A percentile compares a stretch with the other conserved stretches of the same genome.
Evolutionary conservation across 192 early-diverging fungal species (phyloP).

Genomic region (Mortierella hygrophila): DNA sequence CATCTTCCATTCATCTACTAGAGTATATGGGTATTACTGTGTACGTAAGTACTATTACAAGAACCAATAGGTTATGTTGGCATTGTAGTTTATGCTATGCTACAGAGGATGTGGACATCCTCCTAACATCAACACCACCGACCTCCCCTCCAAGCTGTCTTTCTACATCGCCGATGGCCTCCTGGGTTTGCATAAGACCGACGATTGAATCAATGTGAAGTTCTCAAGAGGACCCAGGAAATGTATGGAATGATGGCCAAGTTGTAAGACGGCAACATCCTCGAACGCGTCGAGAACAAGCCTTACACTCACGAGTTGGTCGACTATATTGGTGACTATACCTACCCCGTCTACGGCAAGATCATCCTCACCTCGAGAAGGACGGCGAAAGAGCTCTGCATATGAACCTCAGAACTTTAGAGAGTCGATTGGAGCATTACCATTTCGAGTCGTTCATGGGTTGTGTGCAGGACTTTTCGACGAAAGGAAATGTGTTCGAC

Average conservation of each 20-base stretch:
- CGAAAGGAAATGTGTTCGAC: neutral
- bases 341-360: conserved; percentile 19
- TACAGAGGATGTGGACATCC: too few species aligned
- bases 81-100: too few species aligned
- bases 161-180: conserved; percentile 27
- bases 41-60: too few species aligned
- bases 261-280: conserved; percentile 3
- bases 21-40: too few species aligned
- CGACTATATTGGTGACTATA: conserved; percentile 18
- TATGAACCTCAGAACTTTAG: neutral
- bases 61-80: too few species aligned
- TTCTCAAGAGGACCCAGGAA: neutral
- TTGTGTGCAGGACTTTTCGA: too few species aligned
- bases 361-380: conserved; percentile 3
- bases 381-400: neutral
- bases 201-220: conserved; percentile 17
- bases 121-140: conserved; percentile 16
- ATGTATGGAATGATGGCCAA: neutral
- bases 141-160: neutral
- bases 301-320: conserved; percentile 8
- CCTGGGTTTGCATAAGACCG: conserved; percentile 19
- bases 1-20: too few species aligned
- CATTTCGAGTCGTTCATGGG: conserved; percentile 7
- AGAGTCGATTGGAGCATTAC: conserved; percentile 27
- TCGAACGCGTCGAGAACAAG: conserved; percentile 20